Evolutionary conservation across 1,139 yeast species (phyloP), one percentile per base, ranked within the genome.

Genomic region (Taphrina sp.): DNA sequence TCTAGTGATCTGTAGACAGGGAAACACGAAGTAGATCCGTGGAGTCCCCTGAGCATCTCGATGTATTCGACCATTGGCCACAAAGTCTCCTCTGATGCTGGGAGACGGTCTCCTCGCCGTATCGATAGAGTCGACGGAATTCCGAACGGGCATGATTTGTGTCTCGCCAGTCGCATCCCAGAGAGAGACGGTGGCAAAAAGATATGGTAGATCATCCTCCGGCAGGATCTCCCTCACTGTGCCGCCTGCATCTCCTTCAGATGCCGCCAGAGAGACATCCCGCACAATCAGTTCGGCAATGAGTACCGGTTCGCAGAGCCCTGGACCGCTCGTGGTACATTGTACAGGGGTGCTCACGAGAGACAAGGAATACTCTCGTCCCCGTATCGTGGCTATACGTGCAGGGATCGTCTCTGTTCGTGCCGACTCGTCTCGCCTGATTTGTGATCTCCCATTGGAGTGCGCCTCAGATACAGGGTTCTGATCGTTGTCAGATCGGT

Each of bases 121-220:
- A n/a, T n/a, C n/a, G 31, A 28, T 28, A 12, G 31, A 12, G 26
- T 23, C 24, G 12, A 12, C 20, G 5, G 35, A 5, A 10, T 23
- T 42, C 12, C 28, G 38, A 10, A 12, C n/a, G 8, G 34, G 31
- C 14, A 45, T 16, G 29, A 34, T 20, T 17, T 34, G 38, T 26
- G 16, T 12, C 17, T 14, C n/a, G 2, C 44, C 44, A 24, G 16
- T 26, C n/a, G 54, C 7, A 10, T 33, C 36, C 44, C 52, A 37
- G 14, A 47, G 35, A 3, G 52, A 47, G 5, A 47, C 44, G 7
- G 16, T 26, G 10, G 41, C 37, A 12, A 31, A 5, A 34, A 49
- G 54, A 24, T 39, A 24, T n/a, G 54, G 45, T 46, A 49, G 31
- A 24, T 49, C 46, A 12, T 38, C 46, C 17, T 38, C 46, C 5